Percentiles rank a stretch among this genome's conserved stretches.
phyloP scores from a whole-genome alignment of 345 rosid genomes.

The Murraya paniculata region DNA sequence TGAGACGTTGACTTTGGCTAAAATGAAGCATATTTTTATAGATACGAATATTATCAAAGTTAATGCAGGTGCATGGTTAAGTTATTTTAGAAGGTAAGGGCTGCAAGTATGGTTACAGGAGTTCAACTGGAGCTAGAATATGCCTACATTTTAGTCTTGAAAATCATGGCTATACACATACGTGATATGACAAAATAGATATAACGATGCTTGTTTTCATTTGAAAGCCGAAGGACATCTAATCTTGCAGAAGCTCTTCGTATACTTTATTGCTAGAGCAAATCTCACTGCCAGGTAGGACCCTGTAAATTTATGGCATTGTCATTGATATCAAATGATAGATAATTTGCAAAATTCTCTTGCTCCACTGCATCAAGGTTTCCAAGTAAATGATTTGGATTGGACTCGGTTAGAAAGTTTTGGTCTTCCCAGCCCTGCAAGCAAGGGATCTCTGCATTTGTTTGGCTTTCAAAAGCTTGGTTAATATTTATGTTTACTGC shows the following conservation, averaged over 20 bases:
- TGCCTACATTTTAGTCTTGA: not conserved
- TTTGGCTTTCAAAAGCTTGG: slow-evolving; percentile 26
- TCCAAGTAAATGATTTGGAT: slow-evolving; percentile 25
- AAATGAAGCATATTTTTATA: not conserved
- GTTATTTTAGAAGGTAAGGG: not conserved
- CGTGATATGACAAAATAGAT: not conserved
- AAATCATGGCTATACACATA: slow-evolving; percentile 12
- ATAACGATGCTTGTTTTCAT: not conserved
- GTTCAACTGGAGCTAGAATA: slow-evolving; percentile 8
- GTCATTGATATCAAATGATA: slow-evolving; percentile 28
- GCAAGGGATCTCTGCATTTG: slow-evolving; percentile 21
- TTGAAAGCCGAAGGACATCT: not conserved
- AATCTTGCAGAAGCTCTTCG: not conserved
- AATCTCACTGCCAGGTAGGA: not conserved
- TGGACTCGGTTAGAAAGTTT: slow-evolving; percentile 20
- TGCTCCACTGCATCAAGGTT: slow-evolving; percentile 37
- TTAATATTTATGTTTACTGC: slow-evolving; percentile 22
- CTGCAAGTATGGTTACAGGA: not conserved
- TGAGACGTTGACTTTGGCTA: not conserved
- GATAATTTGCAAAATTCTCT: slow-evolving; percentile 29
- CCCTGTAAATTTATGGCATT: slow-evolving; percentile 16
- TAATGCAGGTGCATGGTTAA: not conserved
- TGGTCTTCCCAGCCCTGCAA: slow-evolving; percentile 33
- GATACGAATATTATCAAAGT: not conserved
- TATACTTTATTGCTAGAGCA: not conserved